Evolutionary conservation across 2,329 filamentous ascomycete species (phyloP), one percentile per base, ranked within the genome.

Genomic region (Aspergillus fumigatiaffinis): DNA sequence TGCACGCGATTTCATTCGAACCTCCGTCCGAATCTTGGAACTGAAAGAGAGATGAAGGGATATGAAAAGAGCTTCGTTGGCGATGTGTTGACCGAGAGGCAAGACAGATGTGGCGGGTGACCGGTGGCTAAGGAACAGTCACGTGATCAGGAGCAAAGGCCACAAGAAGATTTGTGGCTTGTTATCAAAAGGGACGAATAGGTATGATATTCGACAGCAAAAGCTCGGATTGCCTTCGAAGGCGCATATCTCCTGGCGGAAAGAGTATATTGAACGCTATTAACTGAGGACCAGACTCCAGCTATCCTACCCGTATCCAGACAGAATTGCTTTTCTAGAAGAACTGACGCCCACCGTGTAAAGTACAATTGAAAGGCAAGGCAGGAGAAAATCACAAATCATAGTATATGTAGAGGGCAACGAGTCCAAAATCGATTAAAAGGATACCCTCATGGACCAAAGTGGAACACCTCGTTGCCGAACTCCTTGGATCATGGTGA

Each of bases 311-410:
- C 65, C 55, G 57, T 56, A 60, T 63, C 60, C 59, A 52, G 53
- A 54, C 54, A 57, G 38, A 57, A 56, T 55, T 59, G 59, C 56
- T 56, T 65, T 68, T 69, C 65, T 62, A 54, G 58, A 64, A 58
- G 60, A 64, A 53, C 52, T 57, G 53, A 60, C 61, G 53, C 58
- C 38, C 58, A 61, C 60, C 53, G 58, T 50, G 58, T 64, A 67
- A 54, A 66, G 56, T 66, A 66, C 66, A 64, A 61, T 32, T 8
- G 35, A 51, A 8, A 54, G 52, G 32, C 38, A 57, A 54, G 47
- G 47, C 26, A 51, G 46, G 55, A 59, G 53, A 51, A 32, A 54
- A 57, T n/a, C 50, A 32, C 46, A 55, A 52, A 46, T 52, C 42
- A 50, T 47, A 58, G 6, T 51, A 41, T 12, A 55, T 42, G 44